Evolutionary conservation across 495 filamentous ascomycete species (phyloP).

Genomic region (Aspergillus steynii): DNA sequence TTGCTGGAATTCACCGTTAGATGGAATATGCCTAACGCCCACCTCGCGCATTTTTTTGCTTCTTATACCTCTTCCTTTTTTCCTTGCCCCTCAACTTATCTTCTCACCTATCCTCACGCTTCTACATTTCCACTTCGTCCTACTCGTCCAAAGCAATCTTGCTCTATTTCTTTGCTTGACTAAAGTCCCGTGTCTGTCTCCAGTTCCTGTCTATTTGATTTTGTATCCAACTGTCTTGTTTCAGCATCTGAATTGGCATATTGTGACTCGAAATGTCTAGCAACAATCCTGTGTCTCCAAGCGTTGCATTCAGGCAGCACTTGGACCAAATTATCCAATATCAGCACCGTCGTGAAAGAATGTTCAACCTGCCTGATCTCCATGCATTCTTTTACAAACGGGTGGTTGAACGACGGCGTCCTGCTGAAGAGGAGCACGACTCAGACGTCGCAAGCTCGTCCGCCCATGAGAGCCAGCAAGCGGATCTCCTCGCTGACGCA

Average conservation of each 20-base stretch:
- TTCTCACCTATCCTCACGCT: background rate
- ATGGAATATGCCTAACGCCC: background rate
- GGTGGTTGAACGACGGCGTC: background rate
- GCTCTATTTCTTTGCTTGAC: background rate
- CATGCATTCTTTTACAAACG: background rate
- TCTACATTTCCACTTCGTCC: background rate
- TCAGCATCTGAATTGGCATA: background rate
- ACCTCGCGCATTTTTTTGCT: background rate
- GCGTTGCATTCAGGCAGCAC: background rate
- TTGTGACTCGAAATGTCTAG: background rate
- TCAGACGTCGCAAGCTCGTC: background rate
- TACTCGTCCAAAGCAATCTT: background rate
- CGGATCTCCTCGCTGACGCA: background rate
- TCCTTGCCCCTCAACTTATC: background rate
- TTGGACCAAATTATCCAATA: background rate
- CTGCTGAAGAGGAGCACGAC: background rate
- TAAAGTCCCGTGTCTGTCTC: too few species aligned
- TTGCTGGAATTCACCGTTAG: background rate
- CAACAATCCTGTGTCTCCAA: background rate
- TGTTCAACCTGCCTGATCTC: background rate
- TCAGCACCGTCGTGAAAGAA: background rate
- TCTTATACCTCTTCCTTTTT: background rate
- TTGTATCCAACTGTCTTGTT: background rate
- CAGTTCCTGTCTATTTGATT: background rate
- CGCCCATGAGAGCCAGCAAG: background rate